Evolutionary conservation across 2,329 filamentous ascomycete species (phyloP).

Genomic region (Alternaria arbusti): DNA sequence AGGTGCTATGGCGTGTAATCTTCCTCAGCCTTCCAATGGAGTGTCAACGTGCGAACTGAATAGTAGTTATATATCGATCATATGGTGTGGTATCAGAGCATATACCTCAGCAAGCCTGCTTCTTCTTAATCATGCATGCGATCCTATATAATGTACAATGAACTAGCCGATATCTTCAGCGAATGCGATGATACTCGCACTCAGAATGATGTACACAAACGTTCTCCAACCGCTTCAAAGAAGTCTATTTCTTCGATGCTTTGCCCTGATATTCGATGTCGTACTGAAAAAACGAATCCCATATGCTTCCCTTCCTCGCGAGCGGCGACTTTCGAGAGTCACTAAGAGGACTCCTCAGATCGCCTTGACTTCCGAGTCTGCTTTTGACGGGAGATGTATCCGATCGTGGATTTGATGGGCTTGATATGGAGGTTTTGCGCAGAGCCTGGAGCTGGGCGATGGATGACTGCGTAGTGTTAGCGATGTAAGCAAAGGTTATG

Average conservation of each 20-base stretch:
- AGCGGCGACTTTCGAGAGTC: constrained; percentile 5
- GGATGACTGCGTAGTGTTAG: constrained; percentile 20
- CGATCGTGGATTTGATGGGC: constrained; percentile 17
- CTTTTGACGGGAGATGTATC: constrained; percentile 22
- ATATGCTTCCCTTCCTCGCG: constrained; percentile 42
- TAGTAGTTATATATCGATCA: neutral
- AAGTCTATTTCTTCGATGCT: constrained; percentile 37
- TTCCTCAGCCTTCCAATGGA: neutral
- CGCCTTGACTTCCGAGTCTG: constrained; percentile 23
- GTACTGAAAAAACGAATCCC: constrained; percentile 49
- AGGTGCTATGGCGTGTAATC: neutral
- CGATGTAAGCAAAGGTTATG: neutral
- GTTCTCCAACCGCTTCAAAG: neutral
- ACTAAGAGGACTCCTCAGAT: constrained; percentile 14
- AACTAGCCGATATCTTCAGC: neutral
- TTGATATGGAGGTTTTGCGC: constrained; percentile 18
- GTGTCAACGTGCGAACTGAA: neutral
- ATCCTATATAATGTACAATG: neutral
- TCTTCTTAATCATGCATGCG: neutral
- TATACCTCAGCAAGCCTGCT: neutral
- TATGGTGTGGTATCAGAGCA: neutral
- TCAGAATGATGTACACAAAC: neutral
- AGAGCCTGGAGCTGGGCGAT: constrained; percentile 19
- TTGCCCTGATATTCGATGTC: constrained; percentile 49
- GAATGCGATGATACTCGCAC: neutral